Percentiles rank a stretch among this genome's conserved stretches.
These are phyloP conservation scores for Coemansia sp. DNA, from an alignment of 192 early-diverging fungal species.

Conservation along the genomic window DNA sequence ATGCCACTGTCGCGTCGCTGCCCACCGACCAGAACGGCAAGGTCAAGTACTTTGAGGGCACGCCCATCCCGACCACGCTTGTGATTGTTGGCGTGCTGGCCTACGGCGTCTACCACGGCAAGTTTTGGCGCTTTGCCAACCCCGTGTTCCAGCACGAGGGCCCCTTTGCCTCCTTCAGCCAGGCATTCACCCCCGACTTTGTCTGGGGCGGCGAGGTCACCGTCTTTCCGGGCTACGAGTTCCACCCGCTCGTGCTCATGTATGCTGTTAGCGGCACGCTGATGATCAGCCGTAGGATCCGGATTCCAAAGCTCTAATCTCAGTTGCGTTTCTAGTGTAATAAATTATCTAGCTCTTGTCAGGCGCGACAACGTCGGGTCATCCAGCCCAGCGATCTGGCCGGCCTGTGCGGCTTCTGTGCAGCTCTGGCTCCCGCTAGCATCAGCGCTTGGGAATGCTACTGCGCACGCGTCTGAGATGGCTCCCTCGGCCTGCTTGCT, in stretches of 20 bases:
- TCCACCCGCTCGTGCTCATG: constrained; percentile 76
- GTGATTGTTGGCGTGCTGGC: constrained; percentile 63
- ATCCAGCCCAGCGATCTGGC: too few relatives aligned
- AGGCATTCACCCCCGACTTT: constrained; percentile 52
- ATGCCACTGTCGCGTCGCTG: constrained; percentile 77
- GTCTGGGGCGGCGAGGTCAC: constrained; percentile 58
- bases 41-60: constrained; percentile 81
- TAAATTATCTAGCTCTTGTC: not conserved
- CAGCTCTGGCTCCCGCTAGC: too few relatives aligned
- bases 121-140: constrained; percentile 51
- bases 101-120: constrained; percentile 54
- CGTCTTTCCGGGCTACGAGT: constrained; percentile 58
- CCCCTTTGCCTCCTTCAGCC: constrained; percentile 49
- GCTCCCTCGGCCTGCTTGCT: too few relatives aligned
- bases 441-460: too few relatives aligned
- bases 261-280: constrained; percentile 74
- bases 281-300: constrained; percentile 73
- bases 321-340: not conserved
- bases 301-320: constrained; percentile 71
- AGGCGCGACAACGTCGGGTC: too few relatives aligned
- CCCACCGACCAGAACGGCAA: constrained; percentile 76
- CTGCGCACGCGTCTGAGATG: constrained; percentile 4
- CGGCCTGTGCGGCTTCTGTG: too few relatives aligned
- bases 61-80: constrained; percentile 81
- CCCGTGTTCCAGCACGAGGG: constrained; percentile 45